A percentile compares a stretch with the other conserved stretches of the same genome.
Evolutionary conservation across 1,139 yeast species (phyloP).

Genomic region (Yamadazyma dushanensis): DNA sequence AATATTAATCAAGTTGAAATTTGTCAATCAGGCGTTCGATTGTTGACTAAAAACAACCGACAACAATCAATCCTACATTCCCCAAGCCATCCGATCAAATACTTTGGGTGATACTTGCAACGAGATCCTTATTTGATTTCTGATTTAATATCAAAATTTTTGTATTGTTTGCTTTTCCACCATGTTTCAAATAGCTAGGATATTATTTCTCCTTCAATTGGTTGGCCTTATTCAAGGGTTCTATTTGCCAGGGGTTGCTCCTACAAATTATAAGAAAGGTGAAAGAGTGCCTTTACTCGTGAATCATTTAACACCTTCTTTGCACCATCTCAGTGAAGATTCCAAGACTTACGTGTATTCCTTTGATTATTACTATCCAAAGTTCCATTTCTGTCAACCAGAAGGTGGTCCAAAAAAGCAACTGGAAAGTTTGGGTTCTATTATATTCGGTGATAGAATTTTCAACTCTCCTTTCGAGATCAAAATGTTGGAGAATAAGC

Average conservation of each 20-base stretch:
- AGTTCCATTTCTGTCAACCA: slow-evolving; percentile 84
- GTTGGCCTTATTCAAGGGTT: slow-evolving; percentile 50
- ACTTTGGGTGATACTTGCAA: not conserved
- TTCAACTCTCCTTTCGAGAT: slow-evolving; percentile 88
- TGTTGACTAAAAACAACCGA: too few relatives aligned
- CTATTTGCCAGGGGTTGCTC: slow-evolving; percentile 94
- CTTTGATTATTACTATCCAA: slow-evolving; percentile 82
- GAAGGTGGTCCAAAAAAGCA: slow-evolving; percentile 67
- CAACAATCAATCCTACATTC: too few relatives aligned
- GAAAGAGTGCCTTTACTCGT: slow-evolving; percentile 78
- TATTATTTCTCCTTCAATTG: slow-evolving; percentile 3
- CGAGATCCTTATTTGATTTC: not conserved
- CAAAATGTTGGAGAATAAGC: slow-evolving; percentile 69
- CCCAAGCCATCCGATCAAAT: not conserved
- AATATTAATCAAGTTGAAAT: not conserved
- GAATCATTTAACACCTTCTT: slow-evolving; percentile 84
- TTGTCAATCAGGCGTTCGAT: too few relatives aligned
- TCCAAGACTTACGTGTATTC: slow-evolving; percentile 64
- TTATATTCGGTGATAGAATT: slow-evolving; percentile 92
- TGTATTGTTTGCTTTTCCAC: not conserved
- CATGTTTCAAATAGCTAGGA: not conserved
- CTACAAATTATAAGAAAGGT: slow-evolving; percentile 76
- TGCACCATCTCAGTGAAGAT: slow-evolving; percentile 44
- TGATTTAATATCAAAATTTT: not conserved
- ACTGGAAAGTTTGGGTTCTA: slow-evolving; percentile 88